Conservation (phyloP, 495 filamentous ascomycete species). For the Tuber umbilicatum region DNA sequence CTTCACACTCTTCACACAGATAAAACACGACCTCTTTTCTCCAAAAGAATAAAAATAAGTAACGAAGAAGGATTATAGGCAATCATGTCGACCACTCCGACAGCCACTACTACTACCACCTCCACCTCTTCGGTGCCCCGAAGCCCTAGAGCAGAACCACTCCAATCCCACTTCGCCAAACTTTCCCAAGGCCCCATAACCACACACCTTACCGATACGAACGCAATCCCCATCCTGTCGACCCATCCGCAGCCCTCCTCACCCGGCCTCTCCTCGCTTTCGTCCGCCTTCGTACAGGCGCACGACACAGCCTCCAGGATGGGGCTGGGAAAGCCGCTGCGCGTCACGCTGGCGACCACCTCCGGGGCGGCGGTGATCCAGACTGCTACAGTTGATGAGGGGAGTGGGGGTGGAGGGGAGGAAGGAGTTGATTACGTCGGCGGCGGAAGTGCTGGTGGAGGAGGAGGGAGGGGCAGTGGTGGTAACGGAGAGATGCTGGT, state of each 20-base stretch:
- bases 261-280: slow-evolving; percentile 28
- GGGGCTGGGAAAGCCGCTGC: slow-evolving; percentile 38
- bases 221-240: slow-evolving; percentile 37
- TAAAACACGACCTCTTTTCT: not conserved
- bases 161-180: slow-evolving; percentile 29
- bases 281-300: slow-evolving; percentile 35
- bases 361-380: slow-evolving; percentile 39
- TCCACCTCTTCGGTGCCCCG: not conserved
- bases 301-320: slow-evolving; percentile 40
- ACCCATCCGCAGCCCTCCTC: slow-evolving; percentile 22
- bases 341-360: slow-evolving; percentile 33
- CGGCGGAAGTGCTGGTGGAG: not conserved
- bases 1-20: not conserved
- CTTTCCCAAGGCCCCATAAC: slow-evolving; percentile 31
- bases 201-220: slow-evolving; percentile 37
- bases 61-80: not conserved
- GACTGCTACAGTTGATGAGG: slow-evolving; percentile 29
- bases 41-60: not conserved
- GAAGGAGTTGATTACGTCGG: slow-evolving; percentile 11
- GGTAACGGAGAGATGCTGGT: slow-evolving; percentile 35
- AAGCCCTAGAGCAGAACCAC: slow-evolving; percentile 11
- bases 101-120: not conserved
- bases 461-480: not conserved
- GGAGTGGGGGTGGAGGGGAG: slow-evolving; percentile 7
- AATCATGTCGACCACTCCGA: not conserved